Evolutionary conservation across 2,329 filamentous ascomycete species (phyloP), one percentile per base, ranked within the genome.

Genomic region (Penicillium sp.): DNA sequence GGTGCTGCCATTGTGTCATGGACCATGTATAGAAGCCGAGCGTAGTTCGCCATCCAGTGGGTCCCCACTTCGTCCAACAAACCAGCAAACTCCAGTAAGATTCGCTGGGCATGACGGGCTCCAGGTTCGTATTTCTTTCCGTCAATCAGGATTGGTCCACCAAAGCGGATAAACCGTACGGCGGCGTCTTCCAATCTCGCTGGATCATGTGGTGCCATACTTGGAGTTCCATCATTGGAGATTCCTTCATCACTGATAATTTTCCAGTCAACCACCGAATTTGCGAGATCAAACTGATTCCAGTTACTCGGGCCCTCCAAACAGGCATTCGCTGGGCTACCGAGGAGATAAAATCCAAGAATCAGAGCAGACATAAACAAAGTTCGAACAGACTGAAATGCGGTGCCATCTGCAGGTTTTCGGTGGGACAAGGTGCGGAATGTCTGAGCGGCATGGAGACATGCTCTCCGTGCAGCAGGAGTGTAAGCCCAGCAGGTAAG

Each of bases 321-420:
- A 7, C 39, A 35, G 27, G 19, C 19, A 16, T 11, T 45, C 2
- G 33, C 27, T 26, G 29, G 24, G 14, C 46, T 52, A 7, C 19
- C 26, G 22, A 57, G 19, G 16, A 52, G 21, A 8, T 60, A 60
- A 13, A 60, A 13, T 6, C 54, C 52, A 37, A 60, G 54, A 14
- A 60, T 49, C 13, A 58, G 49, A 7, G 52, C 55, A 14, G 58
- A 55, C 39, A 53, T 55, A 16, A 60, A 60, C 5, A 55, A 45
- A 33, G 55, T 48, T 50, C 55, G 55, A 26, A 59, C 54, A 5
- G 57, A 57, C 31, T 57, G 57, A 26, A 59, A 59, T 7, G 57
- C 51, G 3, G 57, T 52, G 14, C 57, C 57, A 48, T 59, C 57
- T n/a, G 57, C 51, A 11, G 57, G 57, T 48, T 59, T 59, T 9